Conservation (phyloP, 306 rosid genomes). For the Sophora flavescens region DNA sequence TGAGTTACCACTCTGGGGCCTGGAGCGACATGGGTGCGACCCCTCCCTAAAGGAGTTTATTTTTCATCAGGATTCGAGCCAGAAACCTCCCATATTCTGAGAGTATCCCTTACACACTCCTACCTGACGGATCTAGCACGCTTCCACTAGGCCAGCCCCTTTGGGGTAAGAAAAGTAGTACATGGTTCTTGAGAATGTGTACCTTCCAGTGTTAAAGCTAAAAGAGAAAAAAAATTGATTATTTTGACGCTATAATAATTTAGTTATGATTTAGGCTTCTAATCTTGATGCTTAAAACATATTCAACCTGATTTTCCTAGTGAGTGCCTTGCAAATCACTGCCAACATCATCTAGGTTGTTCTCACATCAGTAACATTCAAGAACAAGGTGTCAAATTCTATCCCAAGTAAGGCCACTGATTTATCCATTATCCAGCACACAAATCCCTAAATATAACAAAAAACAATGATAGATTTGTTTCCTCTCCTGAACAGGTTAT, state of each 20-base stretch:
- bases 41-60: too few species aligned
- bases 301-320: neutral
- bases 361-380: slow-evolving; percentile 29
- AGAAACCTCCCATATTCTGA: too few species aligned
- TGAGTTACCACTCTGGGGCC: too few species aligned
- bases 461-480: neutral
- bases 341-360: slow-evolving; percentile 28
- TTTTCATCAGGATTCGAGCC: too few species aligned
- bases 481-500: slow-evolving; percentile 28
- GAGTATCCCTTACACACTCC: too few species aligned
- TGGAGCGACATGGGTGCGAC: too few species aligned
- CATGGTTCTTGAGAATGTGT: neutral
- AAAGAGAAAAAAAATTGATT: neutral
- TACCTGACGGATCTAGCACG: too few species aligned
- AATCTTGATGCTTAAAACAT: slow-evolving; percentile 7
- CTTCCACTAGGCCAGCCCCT: too few species aligned
- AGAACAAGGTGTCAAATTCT: slow-evolving; percentile 22
- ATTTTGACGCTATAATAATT: neutral
- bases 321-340: slow-evolving; percentile 10
- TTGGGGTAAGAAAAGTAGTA: neutral
- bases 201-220: slow-evolving; percentile 11
- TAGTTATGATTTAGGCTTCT: slow-evolving; percentile 4
- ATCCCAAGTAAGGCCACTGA: slow-evolving; percentile 8
- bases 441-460: neutral
- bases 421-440: neutral